Conservation (phyloP, 1,284 basidiomycete species). For the Rhodotorula sp. region DNA sequence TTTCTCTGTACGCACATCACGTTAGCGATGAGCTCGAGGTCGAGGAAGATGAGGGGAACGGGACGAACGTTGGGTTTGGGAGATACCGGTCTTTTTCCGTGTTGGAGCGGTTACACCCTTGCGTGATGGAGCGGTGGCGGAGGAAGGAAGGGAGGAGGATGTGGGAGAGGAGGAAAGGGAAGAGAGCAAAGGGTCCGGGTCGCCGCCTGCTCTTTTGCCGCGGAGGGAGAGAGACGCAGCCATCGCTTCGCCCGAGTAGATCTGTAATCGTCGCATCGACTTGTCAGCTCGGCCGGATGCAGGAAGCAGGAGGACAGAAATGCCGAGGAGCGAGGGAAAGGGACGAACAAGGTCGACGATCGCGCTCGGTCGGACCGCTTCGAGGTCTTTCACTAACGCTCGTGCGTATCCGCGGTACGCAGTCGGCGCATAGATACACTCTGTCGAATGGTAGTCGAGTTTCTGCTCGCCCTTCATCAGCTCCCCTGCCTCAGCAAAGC, state of each 20-base stretch:
- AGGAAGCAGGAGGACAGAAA: neutral
- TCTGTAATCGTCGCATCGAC: constrained; percentile 9
- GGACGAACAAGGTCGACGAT: constrained; percentile 90
- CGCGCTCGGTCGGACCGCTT: constrained; percentile 85
- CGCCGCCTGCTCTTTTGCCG: constrained; percentile 74
- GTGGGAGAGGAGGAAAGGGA: neutral
- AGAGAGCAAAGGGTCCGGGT: constrained; percentile 64
- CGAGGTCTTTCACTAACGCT: constrained; percentile 90
- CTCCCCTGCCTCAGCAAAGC: neutral
- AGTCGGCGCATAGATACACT: constrained; percentile 94
- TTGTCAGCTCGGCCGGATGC: neutral
- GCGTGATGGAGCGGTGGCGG: neutral
- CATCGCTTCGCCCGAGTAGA: constrained; percentile 70
- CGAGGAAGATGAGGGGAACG: neutral
- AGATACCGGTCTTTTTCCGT: too few relatives aligned
- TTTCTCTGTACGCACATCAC: constrained; percentile 60
- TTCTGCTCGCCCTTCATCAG: constrained; percentile 41
- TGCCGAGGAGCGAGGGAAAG: neutral
- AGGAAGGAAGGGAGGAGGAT: constrained; percentile 44
- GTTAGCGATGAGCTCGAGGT: neutral
- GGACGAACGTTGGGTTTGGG: too few relatives aligned
- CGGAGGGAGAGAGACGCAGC: constrained; percentile 48
- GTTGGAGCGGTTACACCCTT: too few relatives aligned
- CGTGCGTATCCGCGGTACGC: constrained; percentile 96
- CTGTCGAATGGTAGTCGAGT: constrained; percentile 97